Base-by-base conservation (phyloP, 306 rosid species). In the Begonia fuchsioides region DNA sequence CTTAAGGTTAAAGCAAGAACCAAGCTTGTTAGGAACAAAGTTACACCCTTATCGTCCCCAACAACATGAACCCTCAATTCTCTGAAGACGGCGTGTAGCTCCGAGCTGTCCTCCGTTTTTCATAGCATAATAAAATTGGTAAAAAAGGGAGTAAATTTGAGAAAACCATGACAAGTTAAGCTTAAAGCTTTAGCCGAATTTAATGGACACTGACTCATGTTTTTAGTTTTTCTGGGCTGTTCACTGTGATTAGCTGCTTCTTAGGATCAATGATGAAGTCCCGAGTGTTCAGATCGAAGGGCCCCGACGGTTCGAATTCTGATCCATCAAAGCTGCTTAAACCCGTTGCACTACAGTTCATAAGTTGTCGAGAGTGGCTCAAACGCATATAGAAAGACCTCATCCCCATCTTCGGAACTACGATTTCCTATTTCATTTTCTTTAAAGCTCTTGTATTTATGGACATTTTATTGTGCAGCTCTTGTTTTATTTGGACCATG, bases 251-350 rank as follows among this genome's bases (percentile, higher is more conserved):
- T 62, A 50, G 51, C 45, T 53, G 63, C 66, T 76, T 88, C 59
- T 66, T 72, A 53, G 60, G 72, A 48, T 69, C 92, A 62, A 84
- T 84, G 84, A 90, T 90, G 75, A 79, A 74, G 64, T 81, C 76
- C 1, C 65, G 76, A 52, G 76, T 58, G 38, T 62, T 71, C 54
- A 59, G 75, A 63, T 74, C 92, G 69, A 79, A 78, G 8, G 71
- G 58, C n/a, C n/a, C n/a, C n/a, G n/a, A n/a, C 63, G 71, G 61
- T 44, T 54, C 69, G 41, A 56, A 63, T 61, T 72, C 74, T 49
- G 52, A 63, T 43, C 67, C 87, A 39, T 84, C 93, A 66, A 62
- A 66, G 68, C 79, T 75, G 53, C 97, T 83, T 72, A 84, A 54
- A 55, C 87, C 81, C 50, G 70, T 80, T 20, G 76, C 46, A 57